Evolutionary conservation across 306 rosid species (phyloP).

Genomic region (Calophaca sinica): DNA sequence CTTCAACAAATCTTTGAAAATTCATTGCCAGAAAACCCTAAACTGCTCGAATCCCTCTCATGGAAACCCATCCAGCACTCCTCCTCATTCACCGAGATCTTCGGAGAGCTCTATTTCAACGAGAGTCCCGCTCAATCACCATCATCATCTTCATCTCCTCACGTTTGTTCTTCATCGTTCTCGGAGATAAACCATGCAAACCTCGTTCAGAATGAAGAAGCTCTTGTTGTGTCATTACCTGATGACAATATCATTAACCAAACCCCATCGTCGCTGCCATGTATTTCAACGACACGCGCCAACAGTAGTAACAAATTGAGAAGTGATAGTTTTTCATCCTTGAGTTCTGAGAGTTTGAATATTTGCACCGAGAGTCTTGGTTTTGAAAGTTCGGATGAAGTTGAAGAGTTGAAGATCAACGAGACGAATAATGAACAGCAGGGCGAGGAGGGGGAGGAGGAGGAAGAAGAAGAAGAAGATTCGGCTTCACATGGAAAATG

Average conservation of each 20-base stretch:
- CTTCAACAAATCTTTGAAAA: conserved; percentile 77
- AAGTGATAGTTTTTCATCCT: conserved; percentile 49
- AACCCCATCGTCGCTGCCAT: not conserved
- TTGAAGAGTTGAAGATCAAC: conserved; percentile 55
- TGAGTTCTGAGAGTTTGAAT: conserved; percentile 60
- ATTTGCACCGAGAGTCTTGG: conserved; percentile 81
- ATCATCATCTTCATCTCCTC: conserved; percentile 30
- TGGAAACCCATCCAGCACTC: conserved; percentile 52
- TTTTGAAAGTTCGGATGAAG: conserved; percentile 74
- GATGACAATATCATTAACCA: not conserved
- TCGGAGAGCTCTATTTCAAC: conserved; percentile 79
- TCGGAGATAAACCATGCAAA: conserved; percentile 1
- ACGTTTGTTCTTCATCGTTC: conserved; percentile 34
- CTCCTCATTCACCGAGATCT: conserved; percentile 74
- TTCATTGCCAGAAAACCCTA: conserved; percentile 64
- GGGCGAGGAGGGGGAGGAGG: too few species aligned
- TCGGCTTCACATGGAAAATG: conserved; percentile 36
- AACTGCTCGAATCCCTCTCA: conserved; percentile 57
- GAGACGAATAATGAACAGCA: not conserved
- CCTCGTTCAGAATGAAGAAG: not conserved
- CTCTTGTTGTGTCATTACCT: not conserved
- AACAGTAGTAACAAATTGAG: conserved; percentile 29
- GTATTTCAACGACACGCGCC: not conserved
- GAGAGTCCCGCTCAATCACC: conserved; percentile 43
- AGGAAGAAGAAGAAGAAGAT: conserved; percentile 21